These are phyloP conservation scores for Cryptococcus sp. DNA, from an alignment of 1,284 basidiomycete species.

Conservation along the genomic window DNA sequence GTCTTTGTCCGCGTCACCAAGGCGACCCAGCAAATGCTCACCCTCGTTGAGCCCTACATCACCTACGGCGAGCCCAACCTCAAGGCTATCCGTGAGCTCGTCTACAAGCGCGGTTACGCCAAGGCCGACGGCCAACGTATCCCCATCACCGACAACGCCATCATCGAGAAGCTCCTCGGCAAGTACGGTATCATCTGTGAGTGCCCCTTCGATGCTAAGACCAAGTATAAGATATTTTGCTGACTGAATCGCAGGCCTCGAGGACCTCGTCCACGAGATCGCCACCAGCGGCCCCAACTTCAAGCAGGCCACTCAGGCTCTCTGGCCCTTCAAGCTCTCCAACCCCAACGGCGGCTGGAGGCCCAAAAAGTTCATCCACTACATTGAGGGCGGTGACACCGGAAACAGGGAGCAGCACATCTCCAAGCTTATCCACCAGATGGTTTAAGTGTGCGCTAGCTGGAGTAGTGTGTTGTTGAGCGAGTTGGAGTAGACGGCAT, in stretches of 20 bases:
- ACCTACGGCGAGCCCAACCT: slow-evolving; percentile 92
- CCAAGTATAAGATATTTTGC: background rate
- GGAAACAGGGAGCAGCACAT: slow-evolving; percentile 95
- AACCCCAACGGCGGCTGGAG: slow-evolving; percentile 99
- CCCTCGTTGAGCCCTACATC: slow-evolving; percentile 94
- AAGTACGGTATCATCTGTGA: slow-evolving; percentile 91
- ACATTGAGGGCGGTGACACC: slow-evolving; percentile 86
- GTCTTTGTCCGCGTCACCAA: slow-evolving; percentile 97
- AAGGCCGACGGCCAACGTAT: slow-evolving; percentile 98
- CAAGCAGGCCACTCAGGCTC: slow-evolving; percentile 95
- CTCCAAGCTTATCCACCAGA: slow-evolving; percentile 95
- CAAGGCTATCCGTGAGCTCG: slow-evolving; percentile 93
- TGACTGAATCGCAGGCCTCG: slow-evolving; percentile 59
- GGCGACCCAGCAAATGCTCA: slow-evolving; percentile 97
- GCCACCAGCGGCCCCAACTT: slow-evolving; percentile 95
- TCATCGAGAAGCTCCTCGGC: slow-evolving; percentile 91
- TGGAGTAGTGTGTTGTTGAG: slow-evolving; percentile 2
- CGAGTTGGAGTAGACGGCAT: background rate
- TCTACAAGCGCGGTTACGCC: slow-evolving; percentile 99
- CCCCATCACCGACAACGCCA: slow-evolving; percentile 87
- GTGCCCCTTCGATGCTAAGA: slow-evolving; percentile 17
- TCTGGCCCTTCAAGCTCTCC: slow-evolving; percentile 99
- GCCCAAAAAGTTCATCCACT: slow-evolving; percentile 94
- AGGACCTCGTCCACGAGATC: slow-evolving; percentile 98
- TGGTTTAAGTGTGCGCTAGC: slow-evolving; percentile 68